phyloP scores from a whole-genome alignment of 2,329 filamentous ascomycete species.

The Aspergillus ruber region DNA sequence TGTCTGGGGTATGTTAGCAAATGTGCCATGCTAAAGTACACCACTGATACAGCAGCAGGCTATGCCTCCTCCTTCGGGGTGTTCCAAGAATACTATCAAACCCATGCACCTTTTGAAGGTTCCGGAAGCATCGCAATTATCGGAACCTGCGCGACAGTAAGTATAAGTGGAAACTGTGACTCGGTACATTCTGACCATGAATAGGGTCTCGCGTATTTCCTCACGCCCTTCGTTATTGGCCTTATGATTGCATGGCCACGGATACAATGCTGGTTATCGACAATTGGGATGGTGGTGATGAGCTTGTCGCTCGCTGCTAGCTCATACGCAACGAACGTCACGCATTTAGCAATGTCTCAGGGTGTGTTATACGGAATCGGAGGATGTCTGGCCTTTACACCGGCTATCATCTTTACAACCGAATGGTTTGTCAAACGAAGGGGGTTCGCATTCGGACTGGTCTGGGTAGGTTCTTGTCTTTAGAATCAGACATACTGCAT shows the following conservation, averaged over 20 bases:
- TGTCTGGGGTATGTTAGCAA: slow-evolving; percentile 44
- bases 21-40: neutral
- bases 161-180: neutral
- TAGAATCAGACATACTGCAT: neutral
- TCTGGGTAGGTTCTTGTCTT: slow-evolving; percentile 27
- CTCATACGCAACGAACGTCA: slow-evolving; percentile 15
- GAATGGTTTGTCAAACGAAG: slow-evolving; percentile 46
- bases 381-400: slow-evolving; percentile 43
- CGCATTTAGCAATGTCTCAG: slow-evolving; percentile 17
- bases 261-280: slow-evolving; percentile 10
- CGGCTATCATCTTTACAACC: slow-evolving; percentile 42
- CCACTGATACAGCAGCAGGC: neutral
- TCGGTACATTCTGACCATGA: neutral
- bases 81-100: slow-evolving; percentile 24
- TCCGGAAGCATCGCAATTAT: slow-evolving; percentile 12
- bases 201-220: slow-evolving; percentile 16
- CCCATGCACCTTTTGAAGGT: slow-evolving; percentile 9
- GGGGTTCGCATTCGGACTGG: slow-evolving; percentile 39
- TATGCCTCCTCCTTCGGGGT: slow-evolving; percentile 11
- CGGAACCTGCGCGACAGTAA: slow-evolving; percentile 20
- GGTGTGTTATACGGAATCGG: slow-evolving; percentile 33
- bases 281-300: slow-evolving; percentile 16
- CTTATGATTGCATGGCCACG: slow-evolving; percentile 5
- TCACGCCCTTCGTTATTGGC: slow-evolving; percentile 13
- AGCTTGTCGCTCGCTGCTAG: slow-evolving; percentile 16